phyloP scores from a whole-genome alignment of 345 rosid species.

The Durio zibethinus region DNA sequence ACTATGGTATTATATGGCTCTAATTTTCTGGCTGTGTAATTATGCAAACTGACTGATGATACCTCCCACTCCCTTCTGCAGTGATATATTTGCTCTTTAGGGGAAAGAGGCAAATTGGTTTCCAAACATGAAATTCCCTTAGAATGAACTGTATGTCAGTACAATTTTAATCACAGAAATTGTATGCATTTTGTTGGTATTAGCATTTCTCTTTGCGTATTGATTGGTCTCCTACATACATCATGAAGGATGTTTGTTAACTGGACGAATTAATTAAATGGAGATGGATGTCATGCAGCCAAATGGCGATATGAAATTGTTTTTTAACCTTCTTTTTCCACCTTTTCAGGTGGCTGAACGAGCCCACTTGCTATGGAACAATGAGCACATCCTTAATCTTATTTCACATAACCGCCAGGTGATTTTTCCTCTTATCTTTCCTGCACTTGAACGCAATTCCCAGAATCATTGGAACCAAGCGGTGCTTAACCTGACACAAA shows the following conservation, averaged over 20 bases:
- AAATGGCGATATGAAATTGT: slow-evolving; percentile 7
- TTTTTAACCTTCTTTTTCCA: background rate
- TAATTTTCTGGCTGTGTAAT: background rate
- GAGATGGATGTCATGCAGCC: background rate
- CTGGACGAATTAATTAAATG: background rate
- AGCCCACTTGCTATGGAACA: slow-evolving; percentile 73
- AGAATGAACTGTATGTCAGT: background rate
- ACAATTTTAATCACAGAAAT: background rate
- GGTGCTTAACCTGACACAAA: slow-evolving; percentile 62
- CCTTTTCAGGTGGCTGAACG: slow-evolving; percentile 72
- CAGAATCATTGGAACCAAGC: slow-evolving; percentile 77
- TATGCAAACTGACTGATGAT: background rate
- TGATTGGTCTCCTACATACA: background rate
- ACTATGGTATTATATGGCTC: background rate
- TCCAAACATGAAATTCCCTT: background rate
- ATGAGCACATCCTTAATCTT: slow-evolving; percentile 58
- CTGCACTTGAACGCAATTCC: slow-evolving; percentile 58
- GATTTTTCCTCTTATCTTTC: slow-evolving; percentile 50
- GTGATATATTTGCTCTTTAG: background rate
- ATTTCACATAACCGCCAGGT: slow-evolving; percentile 51
- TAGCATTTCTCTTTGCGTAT: background rate
- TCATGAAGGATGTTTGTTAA: background rate
- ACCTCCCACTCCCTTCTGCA: background rate
- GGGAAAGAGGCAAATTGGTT: background rate
- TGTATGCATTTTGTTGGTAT: background rate